Conservation (phyloP, 2,329 filamentous ascomycete species). For the Clarireedia monteithiana region DNA sequence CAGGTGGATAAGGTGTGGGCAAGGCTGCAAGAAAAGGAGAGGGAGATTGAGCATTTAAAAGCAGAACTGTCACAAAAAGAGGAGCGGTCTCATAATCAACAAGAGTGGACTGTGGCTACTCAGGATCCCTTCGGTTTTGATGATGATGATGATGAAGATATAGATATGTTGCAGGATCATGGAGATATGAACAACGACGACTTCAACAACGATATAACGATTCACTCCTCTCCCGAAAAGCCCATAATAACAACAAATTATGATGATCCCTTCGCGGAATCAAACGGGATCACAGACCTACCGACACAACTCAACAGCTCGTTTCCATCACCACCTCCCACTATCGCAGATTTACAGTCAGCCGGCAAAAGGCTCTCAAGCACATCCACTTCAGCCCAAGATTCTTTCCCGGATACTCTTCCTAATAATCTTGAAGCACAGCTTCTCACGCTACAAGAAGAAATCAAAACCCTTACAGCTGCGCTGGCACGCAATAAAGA, state of each 20-base stretch:
- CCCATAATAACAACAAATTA: conserved; percentile 8
- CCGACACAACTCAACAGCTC: conserved; percentile 23
- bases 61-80: conserved; percentile 22
- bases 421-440: conserved; percentile 20
- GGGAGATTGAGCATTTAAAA: conserved; percentile 22
- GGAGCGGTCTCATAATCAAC: conserved; percentile 14
- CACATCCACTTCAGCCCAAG: conserved; percentile 18
- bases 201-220: background rate
- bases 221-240: background rate
- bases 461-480: conserved; percentile 22
- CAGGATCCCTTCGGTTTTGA: conserved; percentile 35
- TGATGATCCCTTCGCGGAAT: background rate
- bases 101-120: conserved; percentile 44
- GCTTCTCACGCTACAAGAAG: conserved; percentile 19
- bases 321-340: conserved; percentile 28
- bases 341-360: conserved; percentile 25
- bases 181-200: background rate
- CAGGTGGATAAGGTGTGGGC: conserved; percentile 12
- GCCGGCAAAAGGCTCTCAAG: conserved; percentile 9
- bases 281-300: conserved; percentile 22
- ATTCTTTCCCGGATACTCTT: conserved; percentile 19
- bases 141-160: conserved; percentile 21
- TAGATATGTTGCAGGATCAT: conserved; percentile 24
- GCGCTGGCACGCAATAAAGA: conserved; percentile 23
- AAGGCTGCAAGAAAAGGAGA: conserved; percentile 24